Conservation (phyloP, 192 early-diverging fungal species). For the Umbelopsis vinacea region DNA sequence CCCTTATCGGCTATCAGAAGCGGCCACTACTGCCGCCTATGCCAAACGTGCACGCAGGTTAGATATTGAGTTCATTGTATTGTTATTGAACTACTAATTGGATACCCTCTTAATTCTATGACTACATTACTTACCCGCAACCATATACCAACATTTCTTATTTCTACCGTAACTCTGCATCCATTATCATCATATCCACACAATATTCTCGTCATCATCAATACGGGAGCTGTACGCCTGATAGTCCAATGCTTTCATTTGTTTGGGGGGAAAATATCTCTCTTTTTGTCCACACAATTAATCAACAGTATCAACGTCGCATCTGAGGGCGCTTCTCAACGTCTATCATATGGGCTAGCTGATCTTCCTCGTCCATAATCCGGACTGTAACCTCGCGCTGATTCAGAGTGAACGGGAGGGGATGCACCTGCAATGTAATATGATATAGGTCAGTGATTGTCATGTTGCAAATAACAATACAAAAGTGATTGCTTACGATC, state of each 20-base stretch:
- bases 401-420: neutral
- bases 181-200: neutral
- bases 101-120: neutral
- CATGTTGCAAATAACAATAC: neutral
- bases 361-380: constrained; percentile 20
- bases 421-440: neutral
- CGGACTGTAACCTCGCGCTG: constrained; percentile 19
- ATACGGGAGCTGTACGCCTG: neutral
- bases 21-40: neutral
- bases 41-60: too few relatives aligned
- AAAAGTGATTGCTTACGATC: neutral
- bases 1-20: neutral
- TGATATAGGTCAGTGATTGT: neutral
- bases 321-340: constrained; percentile 4
- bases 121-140: neutral
- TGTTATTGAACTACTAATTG: too few relatives aligned
- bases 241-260: constrained; percentile 5
- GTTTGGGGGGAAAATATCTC: neutral
- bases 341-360: constrained; percentile 24
- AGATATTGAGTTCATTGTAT: too few relatives aligned
- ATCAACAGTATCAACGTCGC: constrained; percentile 18
- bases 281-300: constrained; percentile 8
- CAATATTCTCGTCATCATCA: constrained; percentile 7
- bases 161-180: neutral
- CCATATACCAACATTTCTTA: too few relatives aligned